Evolutionary conservation across 345 rosid species (phyloP), one percentile per base, ranked within the genome.

Genomic region (Lumnitzera littorea): DNA sequence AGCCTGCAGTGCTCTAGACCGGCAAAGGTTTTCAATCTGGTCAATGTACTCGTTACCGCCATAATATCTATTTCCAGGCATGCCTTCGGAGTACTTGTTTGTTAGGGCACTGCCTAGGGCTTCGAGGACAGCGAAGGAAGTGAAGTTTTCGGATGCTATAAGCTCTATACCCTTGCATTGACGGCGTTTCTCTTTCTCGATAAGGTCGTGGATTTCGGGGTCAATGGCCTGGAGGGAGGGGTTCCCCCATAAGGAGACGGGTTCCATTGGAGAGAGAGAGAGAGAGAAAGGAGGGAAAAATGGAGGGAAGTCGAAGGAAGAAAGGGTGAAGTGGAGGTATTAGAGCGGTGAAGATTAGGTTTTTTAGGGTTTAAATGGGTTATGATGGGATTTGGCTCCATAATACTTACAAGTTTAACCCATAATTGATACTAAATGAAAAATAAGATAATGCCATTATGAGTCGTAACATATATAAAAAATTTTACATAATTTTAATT

Each of bases 41-140:
- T 95, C 99, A 66, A 95, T 95, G 76, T 67, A 95, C 58, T 95
- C 96, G 71, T 95, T 95, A 8, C 99, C 99, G 0, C 99, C 99
- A 64, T 95, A 95, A 79, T 95, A 95, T 13, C 99, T 95, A 75
- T 88, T 88, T 0, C 99, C 99, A 12, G 99, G 99, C 74, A 95
- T 80, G 2, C 99, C 97, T 76, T 95, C 99, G 6, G 99, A 95
- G 86, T 95, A 95, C 72, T 95, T 91, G 79, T 95, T 95, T 57
- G 99, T 95, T 50, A 95, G 88, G 23, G 97, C 89, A 64, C 95
- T 86, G 72, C 99, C 99, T 43, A 95, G 88, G 62, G 99, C 99
- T 64, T 95, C 95, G 57, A 95, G 91, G 57, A 95, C 99, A 49
- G 99, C 97, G 76, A 84, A 83, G 73, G 97, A 94, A 25, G 94